Conservation (phyloP, 345 rosid genomes). For the Eucalyptus cladocalyx region DNA sequence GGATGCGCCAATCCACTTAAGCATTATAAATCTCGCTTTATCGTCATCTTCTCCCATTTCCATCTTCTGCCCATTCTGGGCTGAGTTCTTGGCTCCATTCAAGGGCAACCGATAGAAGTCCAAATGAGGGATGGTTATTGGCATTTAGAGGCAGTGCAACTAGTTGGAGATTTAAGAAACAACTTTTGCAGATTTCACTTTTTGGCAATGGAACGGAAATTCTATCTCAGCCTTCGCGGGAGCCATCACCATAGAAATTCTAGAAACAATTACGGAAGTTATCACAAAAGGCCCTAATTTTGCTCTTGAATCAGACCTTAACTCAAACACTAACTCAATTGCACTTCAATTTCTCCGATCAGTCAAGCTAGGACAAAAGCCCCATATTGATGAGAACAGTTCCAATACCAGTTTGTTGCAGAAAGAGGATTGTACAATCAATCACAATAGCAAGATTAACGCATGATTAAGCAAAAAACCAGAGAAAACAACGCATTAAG, state of each 20-base stretch:
- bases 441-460: background rate
- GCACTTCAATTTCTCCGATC: background rate
- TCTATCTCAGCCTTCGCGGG: background rate
- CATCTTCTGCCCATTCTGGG: background rate
- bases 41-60: background rate
- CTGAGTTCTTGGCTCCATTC: background rate
- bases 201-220: background rate
- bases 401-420: background rate
- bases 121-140: background rate
- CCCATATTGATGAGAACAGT: background rate
- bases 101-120: background rate
- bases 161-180: background rate
- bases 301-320: background rate
- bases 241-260: background rate
- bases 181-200: background rate
- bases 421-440: background rate
- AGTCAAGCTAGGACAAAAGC: background rate
- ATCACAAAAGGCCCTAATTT: background rate
- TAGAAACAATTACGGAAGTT: background rate
- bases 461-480: rapidly evolving
- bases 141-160: background rate
- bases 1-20: background rate
- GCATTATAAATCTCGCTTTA: background rate
- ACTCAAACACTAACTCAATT: background rate
- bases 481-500: too few relatives aligned